A percentile compares a stretch with the other conserved stretches of the same genome.
Evolutionary conservation across 2,329 filamentous ascomycete genomes (phyloP).

Genomic region (Botrytis byssoidea): DNA sequence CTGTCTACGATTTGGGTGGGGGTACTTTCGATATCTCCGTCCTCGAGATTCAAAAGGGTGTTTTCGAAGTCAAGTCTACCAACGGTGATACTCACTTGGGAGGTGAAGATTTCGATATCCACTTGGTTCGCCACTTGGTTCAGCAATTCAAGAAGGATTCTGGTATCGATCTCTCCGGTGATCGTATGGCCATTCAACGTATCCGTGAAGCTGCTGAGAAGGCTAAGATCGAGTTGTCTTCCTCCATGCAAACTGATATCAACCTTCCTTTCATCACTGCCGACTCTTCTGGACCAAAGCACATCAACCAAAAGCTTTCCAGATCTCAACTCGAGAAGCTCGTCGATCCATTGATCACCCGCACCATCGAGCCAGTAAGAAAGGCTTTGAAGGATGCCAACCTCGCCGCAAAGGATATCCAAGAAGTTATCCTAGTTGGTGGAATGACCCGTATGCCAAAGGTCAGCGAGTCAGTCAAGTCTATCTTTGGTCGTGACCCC

Average conservation of each 20-base stretch:
- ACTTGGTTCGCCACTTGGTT: slow-evolving; percentile 88
- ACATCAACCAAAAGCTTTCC: slow-evolving; percentile 95
- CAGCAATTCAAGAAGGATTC: slow-evolving; percentile 96
- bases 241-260: slow-evolving; percentile 92
- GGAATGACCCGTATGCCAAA: slow-evolving; percentile 99
- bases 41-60: slow-evolving; percentile 94
- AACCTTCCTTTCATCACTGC: slow-evolving; percentile 99
- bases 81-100: slow-evolving; percentile 98
- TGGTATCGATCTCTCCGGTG: slow-evolving; percentile 81
- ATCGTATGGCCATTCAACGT: slow-evolving; percentile 98
- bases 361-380: slow-evolving; percentile 87
- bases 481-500: slow-evolving; percentile 92
- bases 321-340: slow-evolving; percentile 90
- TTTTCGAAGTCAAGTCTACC: slow-evolving; percentile 99
- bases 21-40: slow-evolving; percentile 99
- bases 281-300: slow-evolving; percentile 91
- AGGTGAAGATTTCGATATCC: slow-evolving; percentile 97
- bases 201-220: slow-evolving; percentile 98
- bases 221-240: slow-evolving; percentile 98
- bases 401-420: slow-evolving; percentile 87
- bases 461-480: slow-evolving; percentile 93
- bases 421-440: slow-evolving; percentile 97
- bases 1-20: slow-evolving; percentile 97
- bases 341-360: slow-evolving; percentile 82
- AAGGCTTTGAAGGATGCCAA: slow-evolving; percentile 96